phyloP scores from a whole-genome alignment of 2,329 filamentous ascomycete genomes.

The Talaromyces sp. region DNA sequence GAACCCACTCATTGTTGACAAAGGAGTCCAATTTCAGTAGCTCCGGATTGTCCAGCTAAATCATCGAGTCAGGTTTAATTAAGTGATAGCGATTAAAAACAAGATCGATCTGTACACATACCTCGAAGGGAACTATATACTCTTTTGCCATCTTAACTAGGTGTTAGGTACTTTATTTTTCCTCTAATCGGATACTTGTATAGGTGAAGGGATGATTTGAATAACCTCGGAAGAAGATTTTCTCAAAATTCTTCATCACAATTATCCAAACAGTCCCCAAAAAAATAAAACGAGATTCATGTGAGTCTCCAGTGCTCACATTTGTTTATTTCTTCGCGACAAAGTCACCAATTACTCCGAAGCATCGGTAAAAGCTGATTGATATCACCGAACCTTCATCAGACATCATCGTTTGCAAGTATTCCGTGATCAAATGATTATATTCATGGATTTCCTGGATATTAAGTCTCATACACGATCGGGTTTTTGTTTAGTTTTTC shows the following conservation, averaged over 20 bases:
- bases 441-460: not conserved
- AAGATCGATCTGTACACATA: constrained; percentile 22
- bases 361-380: not conserved
- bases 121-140: constrained; percentile 41
- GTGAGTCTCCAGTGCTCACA: not conserved
- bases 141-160: constrained; percentile 31
- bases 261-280: not conserved
- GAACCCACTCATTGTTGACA: constrained; percentile 50
- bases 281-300: not conserved
- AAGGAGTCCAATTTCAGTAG: constrained; percentile 53
- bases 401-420: not conserved
- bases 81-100: not conserved
- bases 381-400: not conserved
- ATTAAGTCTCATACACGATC: no score
- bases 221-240: no score
- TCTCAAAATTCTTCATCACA: not conserved
- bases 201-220: not conserved
- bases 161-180: not conserved
- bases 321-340: not conserved
- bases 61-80: not conserved
- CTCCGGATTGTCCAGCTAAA: constrained; percentile 47
- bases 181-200: not conserved
- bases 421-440: not conserved
- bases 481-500: not conserved
- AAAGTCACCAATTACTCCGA: not conserved